Evolutionary conservation across 345 rosid genomes (phyloP).

Genomic region (Aquilaria malaccensis): DNA sequence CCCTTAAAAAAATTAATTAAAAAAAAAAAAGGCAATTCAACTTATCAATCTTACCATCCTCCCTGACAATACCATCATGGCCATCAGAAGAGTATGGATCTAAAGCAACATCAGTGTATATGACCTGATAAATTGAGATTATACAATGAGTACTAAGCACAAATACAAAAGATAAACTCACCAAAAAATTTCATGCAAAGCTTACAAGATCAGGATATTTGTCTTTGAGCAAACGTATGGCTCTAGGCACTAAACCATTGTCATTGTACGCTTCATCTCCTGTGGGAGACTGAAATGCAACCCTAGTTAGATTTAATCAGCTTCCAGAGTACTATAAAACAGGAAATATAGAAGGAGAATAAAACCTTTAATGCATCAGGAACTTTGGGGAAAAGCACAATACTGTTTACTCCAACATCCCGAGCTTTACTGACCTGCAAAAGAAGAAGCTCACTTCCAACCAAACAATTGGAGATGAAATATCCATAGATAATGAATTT

Average conservation of each 20-base stretch:
- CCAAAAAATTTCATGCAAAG: neutral
- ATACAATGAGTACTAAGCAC: neutral
- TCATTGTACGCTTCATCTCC: conserved; percentile 96
- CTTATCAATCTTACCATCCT: conserved; percentile 52
- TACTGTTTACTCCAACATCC: conserved; percentile 87
- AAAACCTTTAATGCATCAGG: conserved; percentile 91
- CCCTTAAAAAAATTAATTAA: neutral
- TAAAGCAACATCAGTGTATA: conserved; percentile 87
- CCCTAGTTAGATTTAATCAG: conserved; percentile 7
- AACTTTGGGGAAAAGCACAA: conserved; percentile 90
- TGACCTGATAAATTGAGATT: conserved; percentile 39
- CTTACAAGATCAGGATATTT: conserved; percentile 85
- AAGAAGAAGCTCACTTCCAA: conserved; percentile 10
- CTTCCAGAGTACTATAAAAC: conserved; percentile 1
- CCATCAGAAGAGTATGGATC: conserved; percentile 90
- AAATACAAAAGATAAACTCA: conserved; percentile 4
- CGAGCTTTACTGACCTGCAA: conserved; percentile 83
- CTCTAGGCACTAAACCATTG: conserved; percentile 79
- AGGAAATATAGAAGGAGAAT: conserved; percentile 11
- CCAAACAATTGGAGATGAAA: neutral
- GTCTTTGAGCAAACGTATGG: conserved; percentile 71
- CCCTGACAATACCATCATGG: conserved; percentile 89
- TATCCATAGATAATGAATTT: too few relatives aligned
- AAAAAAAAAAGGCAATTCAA: neutral
- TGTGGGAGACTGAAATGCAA: conserved; percentile 45